These are phyloP conservation scores for Volvox africanus DNA, from an alignment of 139 green algal species.

Conservation along the genomic window DNA sequence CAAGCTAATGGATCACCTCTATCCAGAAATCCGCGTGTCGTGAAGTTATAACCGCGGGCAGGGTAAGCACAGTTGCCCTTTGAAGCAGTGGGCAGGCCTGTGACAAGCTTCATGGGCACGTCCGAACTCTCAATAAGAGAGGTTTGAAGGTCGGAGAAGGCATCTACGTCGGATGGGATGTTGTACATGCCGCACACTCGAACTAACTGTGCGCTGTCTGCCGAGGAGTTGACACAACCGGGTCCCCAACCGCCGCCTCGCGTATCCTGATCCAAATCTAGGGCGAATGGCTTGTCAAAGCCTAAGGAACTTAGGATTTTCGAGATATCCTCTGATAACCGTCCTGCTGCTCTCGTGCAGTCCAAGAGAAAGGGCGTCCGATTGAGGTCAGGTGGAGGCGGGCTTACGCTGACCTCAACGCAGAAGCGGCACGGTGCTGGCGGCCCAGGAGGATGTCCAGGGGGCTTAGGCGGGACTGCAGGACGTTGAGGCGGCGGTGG, in stretches of 20 bases:
- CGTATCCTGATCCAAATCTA: not conserved
- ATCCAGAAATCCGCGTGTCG: not conserved
- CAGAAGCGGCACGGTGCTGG: not conserved
- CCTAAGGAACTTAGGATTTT: not conserved
- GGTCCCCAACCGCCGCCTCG: no score
- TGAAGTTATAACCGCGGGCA: not conserved
- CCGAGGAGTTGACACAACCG: not conserved
- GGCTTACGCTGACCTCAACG: not conserved
- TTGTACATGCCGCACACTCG: not conserved
- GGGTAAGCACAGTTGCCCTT: not conserved
- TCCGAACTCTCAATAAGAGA: not conserved
- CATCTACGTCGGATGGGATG: not conserved
- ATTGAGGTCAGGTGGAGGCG: not conserved
- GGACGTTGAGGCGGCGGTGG: not conserved
- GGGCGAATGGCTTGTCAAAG: not conserved
- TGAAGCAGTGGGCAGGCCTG: not conserved
- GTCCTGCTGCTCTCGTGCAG: not conserved
- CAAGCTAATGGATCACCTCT: not conserved
- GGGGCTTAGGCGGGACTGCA: not conserved
- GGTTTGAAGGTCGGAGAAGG: not conserved
- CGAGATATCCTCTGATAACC: not conserved
- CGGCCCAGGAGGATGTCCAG: not conserved
- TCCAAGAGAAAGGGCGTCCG: not conserved
- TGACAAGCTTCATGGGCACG: not conserved
- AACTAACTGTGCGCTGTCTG: not conserved